Evolutionary conservation across 2,329 filamentous ascomycete genomes (phyloP).

Genomic region (Dothiorella sarmentorum): DNA sequence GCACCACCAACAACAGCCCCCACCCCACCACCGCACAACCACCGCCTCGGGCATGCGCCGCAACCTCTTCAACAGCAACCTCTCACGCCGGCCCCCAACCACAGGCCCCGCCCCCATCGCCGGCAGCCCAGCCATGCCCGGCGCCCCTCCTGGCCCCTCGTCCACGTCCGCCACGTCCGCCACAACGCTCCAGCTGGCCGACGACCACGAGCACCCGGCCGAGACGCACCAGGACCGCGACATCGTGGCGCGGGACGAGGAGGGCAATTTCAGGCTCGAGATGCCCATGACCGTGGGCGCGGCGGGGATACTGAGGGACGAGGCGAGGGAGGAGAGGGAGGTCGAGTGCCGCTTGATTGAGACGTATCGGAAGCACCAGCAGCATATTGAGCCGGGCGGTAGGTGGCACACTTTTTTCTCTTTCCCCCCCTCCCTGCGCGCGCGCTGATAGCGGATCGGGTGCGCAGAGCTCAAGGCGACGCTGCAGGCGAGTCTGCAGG

Average conservation of each 20-base stretch:
- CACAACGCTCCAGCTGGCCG: slow-evolving; percentile 16
- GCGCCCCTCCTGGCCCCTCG: neutral
- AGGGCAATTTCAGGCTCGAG: slow-evolving; percentile 35
- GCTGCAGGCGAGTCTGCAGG: slow-evolving; percentile 62
- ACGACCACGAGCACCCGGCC: too few species aligned
- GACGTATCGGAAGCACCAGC: slow-evolving; percentile 31
- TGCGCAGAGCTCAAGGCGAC: slow-evolving; percentile 45
- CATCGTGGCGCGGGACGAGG: slow-evolving; percentile 48
- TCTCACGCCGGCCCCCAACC: slow-evolving; percentile 26
- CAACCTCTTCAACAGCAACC: slow-evolving; percentile 27
- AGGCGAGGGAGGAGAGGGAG: slow-evolving; percentile 33
- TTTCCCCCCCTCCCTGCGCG: too few species aligned
- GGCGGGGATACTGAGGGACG: slow-evolving; percentile 18
- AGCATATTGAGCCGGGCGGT: slow-evolving; percentile 29
- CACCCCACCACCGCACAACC: slow-evolving; percentile 19
- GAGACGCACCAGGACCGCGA: slow-evolving; percentile 36
- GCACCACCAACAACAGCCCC: too few species aligned
- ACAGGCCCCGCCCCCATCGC: neutral
- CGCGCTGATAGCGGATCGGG: too few species aligned
- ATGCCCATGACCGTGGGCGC: slow-evolving; percentile 3
- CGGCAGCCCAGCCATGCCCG: too few species aligned
- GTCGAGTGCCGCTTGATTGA: slow-evolving; percentile 34
- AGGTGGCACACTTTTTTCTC: too few species aligned
- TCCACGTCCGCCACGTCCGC: slow-evolving; percentile 20
- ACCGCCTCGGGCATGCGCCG: slow-evolving; percentile 22